A percentile compares a stretch with the other conserved stretches of the same genome.
Evolutionary conservation across 805 yeast species (phyloP).

Genomic region (Candida silvicultrix): DNA sequence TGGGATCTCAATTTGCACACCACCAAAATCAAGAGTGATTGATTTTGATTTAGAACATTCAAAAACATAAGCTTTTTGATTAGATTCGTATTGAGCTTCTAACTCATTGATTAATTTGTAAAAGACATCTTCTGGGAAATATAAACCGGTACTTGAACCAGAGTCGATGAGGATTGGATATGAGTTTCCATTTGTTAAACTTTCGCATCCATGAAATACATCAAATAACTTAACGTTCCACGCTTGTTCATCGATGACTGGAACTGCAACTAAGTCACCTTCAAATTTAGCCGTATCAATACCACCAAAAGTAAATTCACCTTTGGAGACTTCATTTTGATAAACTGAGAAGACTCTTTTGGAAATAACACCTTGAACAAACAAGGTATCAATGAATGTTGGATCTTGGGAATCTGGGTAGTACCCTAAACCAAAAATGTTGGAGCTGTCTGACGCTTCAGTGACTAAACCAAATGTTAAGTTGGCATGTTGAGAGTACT

Average conservation of each 20-base stretch:
- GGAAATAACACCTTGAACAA: constrained; percentile 2
- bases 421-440: constrained; percentile 11
- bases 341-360: constrained; percentile 13
- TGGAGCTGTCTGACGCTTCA: constrained; percentile 1
- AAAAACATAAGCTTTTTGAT: constrained; percentile 8
- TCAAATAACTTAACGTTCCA: constrained; percentile 21
- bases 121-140: constrained; percentile 10
- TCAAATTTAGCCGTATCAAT: constrained; percentile 40
- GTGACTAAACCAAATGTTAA: constrained; percentile 6
- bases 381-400: constrained; percentile 7
- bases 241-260: constrained; percentile 31
- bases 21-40: constrained; percentile 13
- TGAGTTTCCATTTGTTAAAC: constrained; percentile 6
- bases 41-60: constrained; percentile 6
- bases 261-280: constrained; percentile 34
- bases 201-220: constrained; percentile 9
- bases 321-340: constrained; percentile 3
- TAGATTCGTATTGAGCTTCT: constrained; percentile 9
- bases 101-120: constrained; percentile 6
- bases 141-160: constrained; percentile 13
- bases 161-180: constrained; percentile 11
- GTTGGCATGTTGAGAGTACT: constrained; percentile 1
- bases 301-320: constrained; percentile 40
- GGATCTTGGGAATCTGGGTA: constrained; percentile 4
- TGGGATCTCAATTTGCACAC: constrained; percentile 6